Base-by-base conservation (phyloP, 768 basidiomycete genomes). In the Pulveroboletus sp. region DNA sequence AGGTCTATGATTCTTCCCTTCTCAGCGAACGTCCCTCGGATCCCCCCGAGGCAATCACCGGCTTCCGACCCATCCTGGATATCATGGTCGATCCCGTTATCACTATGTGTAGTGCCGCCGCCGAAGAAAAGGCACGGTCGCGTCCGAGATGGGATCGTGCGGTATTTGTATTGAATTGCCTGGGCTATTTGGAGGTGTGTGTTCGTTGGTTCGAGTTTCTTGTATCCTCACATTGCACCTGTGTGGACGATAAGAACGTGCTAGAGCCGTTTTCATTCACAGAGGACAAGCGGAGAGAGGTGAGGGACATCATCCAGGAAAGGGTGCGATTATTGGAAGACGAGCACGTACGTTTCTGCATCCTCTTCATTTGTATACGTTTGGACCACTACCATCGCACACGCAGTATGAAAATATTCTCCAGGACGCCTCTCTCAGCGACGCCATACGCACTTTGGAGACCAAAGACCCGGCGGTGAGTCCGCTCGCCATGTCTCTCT, bases 1-100 rank as follows among this genome's bases (percentile, higher is more conserved):
- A 75, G 1, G 93, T 96, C 6, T 94, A 95, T 65, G 83, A 89
- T 31, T 86, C 88, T 0, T 93, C 93, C 0, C 76, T 94, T 28
- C 73, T 93, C 9, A 86, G 83, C 9, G 81, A 83, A 28, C 35
- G 21, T 21, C 21, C 42, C 5, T 41, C 55, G 0, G 44, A 54
- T 24, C 26, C 39, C 13, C 39, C 50, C 0, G 61, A 59, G 30
- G 62, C 50, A 21, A 45, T 3, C 17, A 45, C 49, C 7, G 54
- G 61, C 17, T 64, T 66, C 39, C 32, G 27, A 37, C 48, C 79
- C 30, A 84, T 95, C 17, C 69, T 96, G 21, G 86, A 93, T 56
- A 79, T 85, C 39, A 89, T 90, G 71, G 76, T 96, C 21, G 89
- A 93, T 61, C 93, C 94, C 0, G 83, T 84, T 0, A 67, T 95